phyloP scores from a whole-genome alignment of 2,329 filamentous ascomycete genomes.

The Periconia sp. region DNA sequence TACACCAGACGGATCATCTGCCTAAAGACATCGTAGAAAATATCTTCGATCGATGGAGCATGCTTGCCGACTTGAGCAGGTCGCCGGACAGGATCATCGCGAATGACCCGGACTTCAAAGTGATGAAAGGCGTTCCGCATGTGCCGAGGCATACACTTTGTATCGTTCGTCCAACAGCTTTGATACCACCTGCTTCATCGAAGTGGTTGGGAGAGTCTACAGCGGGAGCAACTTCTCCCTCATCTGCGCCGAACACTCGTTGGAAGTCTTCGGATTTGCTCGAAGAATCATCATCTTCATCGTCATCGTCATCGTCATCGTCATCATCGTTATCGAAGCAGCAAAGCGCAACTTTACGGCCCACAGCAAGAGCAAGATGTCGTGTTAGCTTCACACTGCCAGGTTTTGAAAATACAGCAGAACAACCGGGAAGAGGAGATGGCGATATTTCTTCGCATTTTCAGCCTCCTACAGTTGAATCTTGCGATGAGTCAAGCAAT shows the following conservation, averaged over 20 bases:
- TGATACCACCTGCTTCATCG: background rate
- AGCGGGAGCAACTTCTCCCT: too few species aligned
- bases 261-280: too few species aligned
- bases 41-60: background rate
- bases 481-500: background rate
- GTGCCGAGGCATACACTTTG: background rate
- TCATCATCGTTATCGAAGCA: too few species aligned
- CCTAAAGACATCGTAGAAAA: conserved; percentile 10
- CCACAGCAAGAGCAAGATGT: too few species aligned
- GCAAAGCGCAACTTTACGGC: too few species aligned
- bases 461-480: background rate
- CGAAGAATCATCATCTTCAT: too few species aligned
- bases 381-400: too few species aligned
- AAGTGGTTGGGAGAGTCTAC: too few species aligned
- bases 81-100: background rate
- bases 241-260: too few species aligned
- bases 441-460: background rate
- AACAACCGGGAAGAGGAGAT: too few species aligned
- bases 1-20: conserved; percentile 2
- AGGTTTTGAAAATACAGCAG: too few species aligned
- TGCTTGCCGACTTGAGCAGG: background rate
- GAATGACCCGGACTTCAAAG: background rate
- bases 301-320: too few species aligned
- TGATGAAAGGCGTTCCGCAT: background rate
- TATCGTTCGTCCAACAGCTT: background rate